A percentile compares a stretch with the other conserved stretches of the same genome.
phyloP scores from a whole-genome alignment of 768 basidiomycete species.

The Polyporus arcularius region DNA sequence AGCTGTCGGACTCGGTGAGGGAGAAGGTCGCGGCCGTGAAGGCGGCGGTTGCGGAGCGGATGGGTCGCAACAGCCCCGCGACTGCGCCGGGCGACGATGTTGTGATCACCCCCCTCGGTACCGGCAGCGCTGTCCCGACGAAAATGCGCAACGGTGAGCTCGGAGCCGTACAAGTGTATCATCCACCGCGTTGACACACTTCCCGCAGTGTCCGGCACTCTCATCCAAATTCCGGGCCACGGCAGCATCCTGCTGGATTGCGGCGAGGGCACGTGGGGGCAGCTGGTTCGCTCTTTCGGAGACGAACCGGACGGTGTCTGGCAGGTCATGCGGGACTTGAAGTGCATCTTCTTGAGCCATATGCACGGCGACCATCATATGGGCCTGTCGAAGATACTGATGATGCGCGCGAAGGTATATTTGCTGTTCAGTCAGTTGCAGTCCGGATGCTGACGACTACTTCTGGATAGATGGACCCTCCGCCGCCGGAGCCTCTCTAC shows the following conservation, averaged over 20 bases:
- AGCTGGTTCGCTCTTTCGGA: slow-evolving; percentile 79
- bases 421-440: background rate
- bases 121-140: slow-evolving; percentile 82
- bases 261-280: slow-evolving; percentile 94
- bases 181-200: background rate
- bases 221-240: slow-evolving; percentile 70
- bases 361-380: slow-evolving; percentile 93
- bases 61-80: background rate
- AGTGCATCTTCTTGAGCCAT: slow-evolving; percentile 86
- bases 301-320: slow-evolving; percentile 47
- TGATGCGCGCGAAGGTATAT: slow-evolving; percentile 66
- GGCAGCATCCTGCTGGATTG: slow-evolving; percentile 84
- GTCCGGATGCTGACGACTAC: background rate
- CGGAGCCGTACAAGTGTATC: background rate
- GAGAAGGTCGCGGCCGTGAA: slow-evolving; percentile 44
- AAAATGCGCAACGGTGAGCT: slow-evolving; percentile 83
- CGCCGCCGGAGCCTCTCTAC: slow-evolving; percentile 64
- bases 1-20: slow-evolving; percentile 32
- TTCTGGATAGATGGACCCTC: slow-evolving; percentile 57
- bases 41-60: slow-evolving; percentile 29
- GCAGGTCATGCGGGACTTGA: slow-evolving; percentile 66
- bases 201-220: slow-evolving; percentile 68
- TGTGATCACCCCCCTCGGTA: slow-evolving; percentile 77
- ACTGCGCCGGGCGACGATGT: slow-evolving; percentile 59
- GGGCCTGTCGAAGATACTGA: slow-evolving; percentile 74